These are phyloP conservation scores for Fusarium devonianum DNA, from an alignment of 2,329 filamentous ascomycete species.

Conservation along the genomic window DNA sequence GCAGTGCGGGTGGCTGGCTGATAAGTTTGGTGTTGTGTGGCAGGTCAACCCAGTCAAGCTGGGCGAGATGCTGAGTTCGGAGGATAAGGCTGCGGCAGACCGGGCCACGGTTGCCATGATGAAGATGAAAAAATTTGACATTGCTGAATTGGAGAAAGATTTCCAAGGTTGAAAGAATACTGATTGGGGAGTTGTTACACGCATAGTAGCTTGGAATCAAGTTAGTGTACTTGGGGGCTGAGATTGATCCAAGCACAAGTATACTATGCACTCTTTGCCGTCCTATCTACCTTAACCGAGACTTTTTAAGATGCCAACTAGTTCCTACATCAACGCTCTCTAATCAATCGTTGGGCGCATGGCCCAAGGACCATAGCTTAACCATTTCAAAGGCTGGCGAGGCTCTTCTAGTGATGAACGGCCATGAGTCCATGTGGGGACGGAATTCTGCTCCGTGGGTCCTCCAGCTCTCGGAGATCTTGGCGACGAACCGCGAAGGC, in stretches of 20 bases:
- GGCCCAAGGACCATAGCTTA: neutral
- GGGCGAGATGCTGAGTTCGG: constrained; percentile 45
- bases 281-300: too few species aligned
- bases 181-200: too few species aligned
- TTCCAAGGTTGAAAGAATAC: constrained; percentile 34
- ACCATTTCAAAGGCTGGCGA: too few species aligned
- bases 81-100: constrained; percentile 46
- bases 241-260: too few species aligned
- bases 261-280: too few species aligned
- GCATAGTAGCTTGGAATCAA: too few species aligned
- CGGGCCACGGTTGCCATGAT: constrained; percentile 49
- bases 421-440: neutral
- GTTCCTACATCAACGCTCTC: too few species aligned
- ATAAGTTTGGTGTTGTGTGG: constrained; percentile 56
- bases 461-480: neutral
- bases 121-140: constrained; percentile 54
- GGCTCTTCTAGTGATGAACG: neutral
- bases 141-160: constrained; percentile 49
- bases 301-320: too few species aligned
- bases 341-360: too few species aligned
- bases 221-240: too few species aligned
- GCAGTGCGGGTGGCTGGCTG: constrained; percentile 55
- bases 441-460: neutral
- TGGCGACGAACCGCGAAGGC: neutral
- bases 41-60: constrained; percentile 53